Percentiles rank a stretch among this genome's conserved stretches.
Conservation (phyloP, 2,329 filamentous ascomycete species). For the Penicillium sp. region DNA sequence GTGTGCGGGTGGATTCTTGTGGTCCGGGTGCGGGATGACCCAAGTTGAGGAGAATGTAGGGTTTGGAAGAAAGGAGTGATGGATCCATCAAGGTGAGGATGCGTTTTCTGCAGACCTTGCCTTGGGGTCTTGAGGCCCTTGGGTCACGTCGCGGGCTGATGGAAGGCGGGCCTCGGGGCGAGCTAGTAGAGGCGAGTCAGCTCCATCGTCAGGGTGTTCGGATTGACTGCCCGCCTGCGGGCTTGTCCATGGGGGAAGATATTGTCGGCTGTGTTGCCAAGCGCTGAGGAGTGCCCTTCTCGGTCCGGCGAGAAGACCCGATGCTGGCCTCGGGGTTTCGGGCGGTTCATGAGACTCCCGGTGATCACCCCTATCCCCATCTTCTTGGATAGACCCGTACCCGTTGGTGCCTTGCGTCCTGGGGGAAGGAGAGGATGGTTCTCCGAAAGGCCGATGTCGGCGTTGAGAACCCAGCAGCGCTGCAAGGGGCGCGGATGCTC, state of each 20-base stretch:
- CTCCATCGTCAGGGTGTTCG: constrained; percentile 4
- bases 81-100: constrained; percentile 8
- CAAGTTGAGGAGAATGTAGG: no score
- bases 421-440: constrained; percentile 31
- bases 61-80: neutral
- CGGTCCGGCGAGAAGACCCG: constrained; percentile 24
- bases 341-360: constrained; percentile 1
- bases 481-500: constrained; percentile 25
- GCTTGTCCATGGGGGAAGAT: constrained; percentile 23
- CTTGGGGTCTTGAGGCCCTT: neutral
- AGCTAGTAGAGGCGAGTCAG: constrained; percentile 15
- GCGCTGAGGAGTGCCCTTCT: constrained; percentile 22
- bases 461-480: constrained; percentile 16
- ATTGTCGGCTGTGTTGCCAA: constrained; percentile 25
- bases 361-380: constrained; percentile 5
- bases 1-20: no score
- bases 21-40: no score
- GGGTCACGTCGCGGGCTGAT: neutral
- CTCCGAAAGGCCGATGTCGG: constrained; percentile 13
- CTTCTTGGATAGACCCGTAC: constrained; percentile 26
- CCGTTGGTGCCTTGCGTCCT: constrained; percentile 16
- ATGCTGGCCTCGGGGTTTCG: constrained; percentile 1
- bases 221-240: constrained; percentile 15
- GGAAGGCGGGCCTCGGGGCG: constrained; percentile 6
- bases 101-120: neutral